Conservation (phyloP, 441 rosid species). For the Pelargonium myrrhifolium region DNA sequence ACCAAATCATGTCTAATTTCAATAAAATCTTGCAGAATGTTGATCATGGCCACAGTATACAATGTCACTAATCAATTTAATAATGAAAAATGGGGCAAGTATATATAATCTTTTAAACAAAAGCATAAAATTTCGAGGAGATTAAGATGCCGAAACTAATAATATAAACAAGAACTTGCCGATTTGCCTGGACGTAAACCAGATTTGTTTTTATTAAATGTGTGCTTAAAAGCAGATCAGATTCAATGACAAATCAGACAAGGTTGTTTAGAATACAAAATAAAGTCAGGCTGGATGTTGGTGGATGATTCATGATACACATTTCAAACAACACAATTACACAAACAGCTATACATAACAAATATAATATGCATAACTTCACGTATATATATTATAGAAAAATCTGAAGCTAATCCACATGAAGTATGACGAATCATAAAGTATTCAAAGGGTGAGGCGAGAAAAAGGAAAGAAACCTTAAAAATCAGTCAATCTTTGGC, state of each 20-base stretch:
- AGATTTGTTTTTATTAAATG: background rate
- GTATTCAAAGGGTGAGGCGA: conserved; percentile 1
- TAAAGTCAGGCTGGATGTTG: background rate
- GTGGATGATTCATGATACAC: background rate
- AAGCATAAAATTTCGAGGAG: background rate
- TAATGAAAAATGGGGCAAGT: background rate
- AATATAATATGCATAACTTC: background rate
- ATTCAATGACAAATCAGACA: conserved; percentile 22
- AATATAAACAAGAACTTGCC: background rate
- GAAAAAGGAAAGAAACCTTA: conserved; percentile 24
- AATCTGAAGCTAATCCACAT: background rate
- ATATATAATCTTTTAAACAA: too few species aligned
- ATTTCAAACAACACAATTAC: background rate
- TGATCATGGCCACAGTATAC: background rate
- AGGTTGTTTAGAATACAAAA: background rate
- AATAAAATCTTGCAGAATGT: too few species aligned
- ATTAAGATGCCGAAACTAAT: background rate
- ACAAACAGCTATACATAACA: background rate
- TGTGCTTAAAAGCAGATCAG: background rate
- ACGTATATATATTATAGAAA: background rate
- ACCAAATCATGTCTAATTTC: too few species aligned
- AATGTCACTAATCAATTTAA: background rate
- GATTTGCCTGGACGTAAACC: background rate
- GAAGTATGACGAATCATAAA: background rate
- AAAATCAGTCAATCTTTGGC: conserved; percentile 22